Evolutionary conservation across 1,284 basidiomycete genomes (phyloP), one percentile per base, ranked within the genome.

Genomic region (Sutorius eximius): DNA sequence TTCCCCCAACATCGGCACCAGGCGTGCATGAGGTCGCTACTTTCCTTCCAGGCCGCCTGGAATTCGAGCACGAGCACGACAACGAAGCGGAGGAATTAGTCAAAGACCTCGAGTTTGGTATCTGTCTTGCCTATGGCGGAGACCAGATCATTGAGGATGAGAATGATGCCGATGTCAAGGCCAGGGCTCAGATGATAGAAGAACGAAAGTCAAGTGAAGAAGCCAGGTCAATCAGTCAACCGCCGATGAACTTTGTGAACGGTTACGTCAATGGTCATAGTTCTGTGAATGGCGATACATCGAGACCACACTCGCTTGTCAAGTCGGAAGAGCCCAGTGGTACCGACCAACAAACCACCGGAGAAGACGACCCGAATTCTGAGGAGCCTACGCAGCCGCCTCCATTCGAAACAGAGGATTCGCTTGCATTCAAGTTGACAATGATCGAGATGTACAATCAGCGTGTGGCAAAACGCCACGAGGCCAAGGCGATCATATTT

Each of bases 31-130:
- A 99, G 75, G 82, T 99, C 41, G 87, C 87, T 12, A 92, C 91
- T 0, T 98, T 91, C 75, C 91, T 99, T 73, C 96, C 96, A 8
- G 96, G 96, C 18, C 88, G 97, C 43, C 81, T 99, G 47, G 96
- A 99, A 71, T 99, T 99, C 70, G 97, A 99, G 70, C 91, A 94
- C 62, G 97, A 99, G 73, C 77, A 94, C 18, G 96, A 98, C 69
- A 95, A 97, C 69, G 95, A 98, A 36, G 96, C 96, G 0, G 96
- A 99, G 69, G 88, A 95, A 66, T 75, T 94, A 2, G 89, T 98
- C 61, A 99, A 98, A 74, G 95, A 99, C 68, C 81, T 99, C 61
- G 95, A 98, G 70, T 98, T 98, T 65, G 96, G 94, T 3, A 76
- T 93, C 11, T 93, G 94, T 55, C 80, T 85, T 37, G 81, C 87